Evolutionary conservation across 2,329 filamentous ascomycete genomes (phyloP), one percentile per base, ranked within the genome.

Genomic region (Orbilia oligospora): DNA sequence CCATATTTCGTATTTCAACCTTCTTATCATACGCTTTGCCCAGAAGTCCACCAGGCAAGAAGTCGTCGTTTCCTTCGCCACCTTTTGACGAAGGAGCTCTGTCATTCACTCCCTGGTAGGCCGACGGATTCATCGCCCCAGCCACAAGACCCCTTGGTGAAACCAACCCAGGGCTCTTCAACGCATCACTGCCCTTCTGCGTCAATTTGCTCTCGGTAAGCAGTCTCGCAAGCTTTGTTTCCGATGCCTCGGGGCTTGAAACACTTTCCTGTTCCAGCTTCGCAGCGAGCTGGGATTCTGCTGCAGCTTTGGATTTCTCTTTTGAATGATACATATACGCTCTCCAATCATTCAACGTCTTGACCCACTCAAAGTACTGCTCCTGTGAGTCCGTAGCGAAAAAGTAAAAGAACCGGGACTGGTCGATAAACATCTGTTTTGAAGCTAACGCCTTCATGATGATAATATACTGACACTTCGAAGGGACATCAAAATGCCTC

Each of bases 391-490:
- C 73, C 1, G 73, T 77, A 5, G 73, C 73, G 12, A 77, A 49
- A 53, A 77, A 77, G 46, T 77, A 67, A 41, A 77, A 77, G 61
- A 77, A 77, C 5, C 73, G 67, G 6, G 73, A 77, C 24, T 77
- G 73, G 20, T 77, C 73, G 51, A 71, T 64, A 33, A 77, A 77
- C 73, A 77, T 77, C 18, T 77, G 67, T 48, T 77, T 77, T 33
- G 56, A 56, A 20, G 73, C 63, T 14, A 77, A 22, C 5, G 73
- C 73, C 41, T 77, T 77, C 67, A 77, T 66, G 53, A 77, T 71
- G 33, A 77, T 77, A 20, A 77, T 77, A 55, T 77, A 77, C 30
- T 77, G 73, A 38, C 73, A 77, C 24, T 77, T 77, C 12, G 73
- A 77, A 6, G 73, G 73, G 14, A 64, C 67, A 48, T 77, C 73